Evolutionary conservation across 1,284 basidiomycete species (phyloP), one percentile per base, ranked within the genome.

Genomic region (Trichosporon coremiiforme): DNA sequence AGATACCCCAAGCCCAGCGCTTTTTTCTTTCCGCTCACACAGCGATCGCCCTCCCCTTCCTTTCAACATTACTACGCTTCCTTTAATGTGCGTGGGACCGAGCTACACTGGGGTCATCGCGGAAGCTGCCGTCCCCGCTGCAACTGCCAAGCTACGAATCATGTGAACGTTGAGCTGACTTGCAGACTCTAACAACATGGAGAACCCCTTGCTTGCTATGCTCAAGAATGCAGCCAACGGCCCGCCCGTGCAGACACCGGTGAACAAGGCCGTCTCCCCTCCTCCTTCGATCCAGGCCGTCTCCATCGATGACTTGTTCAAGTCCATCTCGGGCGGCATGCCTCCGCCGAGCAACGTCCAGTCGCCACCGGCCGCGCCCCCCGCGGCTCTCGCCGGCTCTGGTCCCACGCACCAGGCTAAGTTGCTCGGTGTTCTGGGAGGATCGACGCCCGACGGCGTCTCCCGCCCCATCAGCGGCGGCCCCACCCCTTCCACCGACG

Each of bases 141-240:
- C 13, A n/a, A 13, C 45, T 4, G 45, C 41, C 15, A 4, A 17
- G 45, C 15, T 29, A 12, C 29, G 7, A 41, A 12, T 41, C 38
- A 41, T 41, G 15, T n/a, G 38, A 12, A 31, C 15, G 55, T 8
- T 12, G 6, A 38, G 36, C 29, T 31, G 29, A 33, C 60, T 31
- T 20, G 35, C 45, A 65, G 60, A 25, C 36, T 38, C 57, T 35
- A 25, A n/a, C 72, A 76, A 20, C 31, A 78, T 78, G 75, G 73
- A 75, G 50, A 77, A 75, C 64, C 74, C 74, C n/a, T 75, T 81
- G 13, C 73, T 81, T 50, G 76, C 76, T 12, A 81, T 81, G 79
- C 75, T 81, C 38, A 78, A 79, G 64, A 71, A 74, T 29, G 73
- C 77, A 9, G 62, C 68, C 0, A 66, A 73, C 15, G 70, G 73